Percentiles rank a stretch among this genome's conserved stretches.
Evolutionary conservation across 345 rosid genomes (phyloP).

Genomic region (Sisymbrium altissimum): DNA sequence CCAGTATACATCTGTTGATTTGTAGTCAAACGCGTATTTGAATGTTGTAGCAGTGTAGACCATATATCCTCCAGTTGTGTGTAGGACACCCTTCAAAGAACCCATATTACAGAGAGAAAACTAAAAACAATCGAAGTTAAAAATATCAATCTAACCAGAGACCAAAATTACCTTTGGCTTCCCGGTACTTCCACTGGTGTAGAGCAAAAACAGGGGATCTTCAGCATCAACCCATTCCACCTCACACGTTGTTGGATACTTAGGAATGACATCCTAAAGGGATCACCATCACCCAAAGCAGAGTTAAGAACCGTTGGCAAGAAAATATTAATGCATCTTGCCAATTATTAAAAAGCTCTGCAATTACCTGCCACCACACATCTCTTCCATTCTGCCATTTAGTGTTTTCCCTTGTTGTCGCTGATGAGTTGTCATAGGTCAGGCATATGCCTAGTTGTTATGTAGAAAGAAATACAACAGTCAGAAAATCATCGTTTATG

Average conservation of each 20-base stretch:
- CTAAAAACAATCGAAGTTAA: not conserved
- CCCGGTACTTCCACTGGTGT: slow-evolving; percentile 99
- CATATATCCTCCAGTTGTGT: slow-evolving; percentile 99
- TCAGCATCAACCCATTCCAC: slow-evolving; percentile 99
- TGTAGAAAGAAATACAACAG: slow-evolving; percentile 8
- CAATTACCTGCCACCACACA: slow-evolving; percentile 91
- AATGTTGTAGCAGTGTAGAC: slow-evolving; percentile 91
- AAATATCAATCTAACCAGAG: not conserved
- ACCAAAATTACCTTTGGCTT: slow-evolving; percentile 77
- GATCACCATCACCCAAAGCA: slow-evolving; percentile 15
- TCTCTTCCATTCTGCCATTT: slow-evolving; percentile 89
- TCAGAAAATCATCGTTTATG: slow-evolving; percentile 13
- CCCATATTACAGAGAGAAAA: slow-evolving; percentile 24
- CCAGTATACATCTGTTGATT: slow-evolving; percentile 90
- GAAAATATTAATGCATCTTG: not conserved
- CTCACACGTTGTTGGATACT: slow-evolving; percentile 74
- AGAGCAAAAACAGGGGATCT: slow-evolving; percentile 91
- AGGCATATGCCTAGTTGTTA: slow-evolving; percentile 57
- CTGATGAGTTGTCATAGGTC: slow-evolving; percentile 70
- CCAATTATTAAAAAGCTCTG: not conserved
- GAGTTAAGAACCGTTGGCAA: not conserved
- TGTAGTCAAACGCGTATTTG: slow-evolving; percentile 97
- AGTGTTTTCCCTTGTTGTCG: slow-evolving; percentile 67
- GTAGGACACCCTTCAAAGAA: slow-evolving; percentile 78
- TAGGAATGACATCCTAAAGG: slow-evolving; percentile 72